These are phyloP conservation scores for Rhodotorula paludigena DNA, from an alignment of 768 basidiomycete species.

Conservation along the genomic window DNA sequence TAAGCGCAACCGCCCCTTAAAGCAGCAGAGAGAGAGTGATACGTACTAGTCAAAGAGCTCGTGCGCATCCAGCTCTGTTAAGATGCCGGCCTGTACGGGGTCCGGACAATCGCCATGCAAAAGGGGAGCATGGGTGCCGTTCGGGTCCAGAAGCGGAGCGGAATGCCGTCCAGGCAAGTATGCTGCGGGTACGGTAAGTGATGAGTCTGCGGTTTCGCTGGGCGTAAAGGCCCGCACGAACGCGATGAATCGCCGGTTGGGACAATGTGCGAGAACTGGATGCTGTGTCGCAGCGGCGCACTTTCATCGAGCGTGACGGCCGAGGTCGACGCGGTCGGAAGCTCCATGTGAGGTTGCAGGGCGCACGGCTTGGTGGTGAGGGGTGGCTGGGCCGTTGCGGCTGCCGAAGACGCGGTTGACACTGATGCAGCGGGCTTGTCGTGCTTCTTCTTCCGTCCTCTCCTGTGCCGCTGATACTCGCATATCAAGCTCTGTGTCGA, in stretches of 20 bases:
- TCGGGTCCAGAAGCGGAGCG: too few species aligned
- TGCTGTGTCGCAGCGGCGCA: not conserved
- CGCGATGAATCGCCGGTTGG: not conserved
- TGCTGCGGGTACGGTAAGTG: too few species aligned
- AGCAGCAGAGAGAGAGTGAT: not conserved
- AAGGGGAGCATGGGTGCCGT: not conserved
- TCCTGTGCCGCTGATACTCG: not conserved
- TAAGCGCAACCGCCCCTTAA: too few species aligned
- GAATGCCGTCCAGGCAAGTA: too few species aligned
- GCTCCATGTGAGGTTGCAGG: too few species aligned
- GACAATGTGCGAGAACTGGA: constrained; percentile 7
- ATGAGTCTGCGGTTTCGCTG: not conserved
- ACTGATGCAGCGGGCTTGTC: not conserved
- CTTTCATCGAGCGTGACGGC: not conserved
- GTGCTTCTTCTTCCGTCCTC: not conserved
- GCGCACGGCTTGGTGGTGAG: not conserved
- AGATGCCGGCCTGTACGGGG: not conserved
- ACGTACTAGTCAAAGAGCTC: not conserved
- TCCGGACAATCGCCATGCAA: not conserved
- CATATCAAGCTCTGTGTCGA: not conserved
- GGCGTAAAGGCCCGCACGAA: not conserved
- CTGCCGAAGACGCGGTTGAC: not conserved
- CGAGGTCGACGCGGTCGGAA: not conserved
- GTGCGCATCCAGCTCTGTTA: not conserved
- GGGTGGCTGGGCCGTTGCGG: not conserved